phyloP scores from a whole-genome alignment of 805 yeast species.

The Yarrowia sp. region DNA sequence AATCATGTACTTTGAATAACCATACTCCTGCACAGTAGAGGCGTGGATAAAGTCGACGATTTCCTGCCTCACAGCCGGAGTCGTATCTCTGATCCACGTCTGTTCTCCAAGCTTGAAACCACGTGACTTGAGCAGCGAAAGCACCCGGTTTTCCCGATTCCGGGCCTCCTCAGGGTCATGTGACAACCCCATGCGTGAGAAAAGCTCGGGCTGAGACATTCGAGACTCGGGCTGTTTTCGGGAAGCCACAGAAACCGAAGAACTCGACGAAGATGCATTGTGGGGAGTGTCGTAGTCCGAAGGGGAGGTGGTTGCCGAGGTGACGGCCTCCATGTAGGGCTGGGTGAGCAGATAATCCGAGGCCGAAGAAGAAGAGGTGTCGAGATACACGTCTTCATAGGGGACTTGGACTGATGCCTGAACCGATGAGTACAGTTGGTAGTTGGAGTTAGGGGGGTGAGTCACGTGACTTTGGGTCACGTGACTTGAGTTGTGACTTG shows the following conservation, averaged over 20 bases:
- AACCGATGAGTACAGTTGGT: conserved; percentile 9
- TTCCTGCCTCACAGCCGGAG: conserved; percentile 57
- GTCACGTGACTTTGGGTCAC: not conserved
- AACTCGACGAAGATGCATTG: conserved; percentile 27
- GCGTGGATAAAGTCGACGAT: conserved; percentile 59
- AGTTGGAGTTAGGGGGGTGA: no score
- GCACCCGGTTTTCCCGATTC: conserved; percentile 51
- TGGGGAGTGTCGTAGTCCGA: conserved; percentile 33
- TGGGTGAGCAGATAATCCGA: conserved; percentile 22
- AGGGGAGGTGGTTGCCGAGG: conserved; percentile 21
- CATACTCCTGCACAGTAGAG: conserved; percentile 58
- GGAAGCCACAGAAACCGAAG: conserved; percentile 11
- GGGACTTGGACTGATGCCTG: conserved; percentile 4
- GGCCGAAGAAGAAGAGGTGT: not conserved
- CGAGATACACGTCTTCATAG: conserved; percentile 25
- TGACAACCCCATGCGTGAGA: conserved; percentile 51
- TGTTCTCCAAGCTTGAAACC: conserved; percentile 77
- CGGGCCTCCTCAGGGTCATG: conserved; percentile 52
- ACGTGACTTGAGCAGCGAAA: conserved; percentile 55
- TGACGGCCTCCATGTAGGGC: conserved; percentile 18
- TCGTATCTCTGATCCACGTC: conserved; percentile 86
- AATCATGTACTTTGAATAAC: conserved; percentile 61
- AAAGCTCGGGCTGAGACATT: conserved; percentile 51
- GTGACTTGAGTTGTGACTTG: not conserved
- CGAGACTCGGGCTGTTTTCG: conserved; percentile 50